A percentile compares a stretch with the other conserved stretches of the same genome.
phyloP scores from a whole-genome alignment of 2,329 filamentous ascomycete species.

The Diaporthe citrichinensis region DNA sequence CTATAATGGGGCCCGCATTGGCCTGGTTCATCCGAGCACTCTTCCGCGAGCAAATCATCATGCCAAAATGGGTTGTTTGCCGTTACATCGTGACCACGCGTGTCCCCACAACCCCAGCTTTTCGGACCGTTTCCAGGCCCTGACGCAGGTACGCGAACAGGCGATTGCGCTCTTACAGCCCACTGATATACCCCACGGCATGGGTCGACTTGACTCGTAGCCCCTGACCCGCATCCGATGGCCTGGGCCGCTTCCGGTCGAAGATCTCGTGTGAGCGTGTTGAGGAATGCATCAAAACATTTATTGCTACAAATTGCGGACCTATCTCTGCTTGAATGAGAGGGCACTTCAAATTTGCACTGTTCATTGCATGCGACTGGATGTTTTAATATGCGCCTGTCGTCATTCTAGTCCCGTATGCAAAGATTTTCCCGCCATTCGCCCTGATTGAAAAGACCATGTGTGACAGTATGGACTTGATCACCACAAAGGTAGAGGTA shows the following conservation, averaged over 20 bases:
- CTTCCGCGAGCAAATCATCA: slow-evolving; percentile 21
- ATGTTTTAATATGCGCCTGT: no score
- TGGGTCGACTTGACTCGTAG: slow-evolving; percentile 15
- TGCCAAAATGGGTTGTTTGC: neutral
- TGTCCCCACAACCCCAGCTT: slow-evolving; percentile 29
- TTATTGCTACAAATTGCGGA: neutral
- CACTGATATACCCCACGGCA: slow-evolving; percentile 29
- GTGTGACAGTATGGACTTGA: neutral
- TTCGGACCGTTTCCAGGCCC: slow-evolving; percentile 19
- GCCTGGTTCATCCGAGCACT: slow-evolving; percentile 26
- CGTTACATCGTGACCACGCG: slow-evolving; percentile 28
- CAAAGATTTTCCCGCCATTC: no score
- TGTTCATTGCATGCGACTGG: neutral
- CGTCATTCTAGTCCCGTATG: no score
- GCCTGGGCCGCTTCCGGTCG: slow-evolving; percentile 14
- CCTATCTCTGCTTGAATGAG: neutral
- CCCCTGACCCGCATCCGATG: slow-evolving; percentile 17
- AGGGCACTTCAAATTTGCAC: neutral
- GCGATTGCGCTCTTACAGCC: neutral
- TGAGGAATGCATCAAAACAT: neutral
- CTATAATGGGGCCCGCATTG: slow-evolving; percentile 14
- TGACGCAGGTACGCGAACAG: slow-evolving; percentile 19
- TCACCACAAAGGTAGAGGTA: no score
- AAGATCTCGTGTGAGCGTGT: neutral
- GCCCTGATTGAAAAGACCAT: no score